phyloP scores from a whole-genome alignment of 495 filamentous ascomycete genomes.

The Penicillium canescens region DNA sequence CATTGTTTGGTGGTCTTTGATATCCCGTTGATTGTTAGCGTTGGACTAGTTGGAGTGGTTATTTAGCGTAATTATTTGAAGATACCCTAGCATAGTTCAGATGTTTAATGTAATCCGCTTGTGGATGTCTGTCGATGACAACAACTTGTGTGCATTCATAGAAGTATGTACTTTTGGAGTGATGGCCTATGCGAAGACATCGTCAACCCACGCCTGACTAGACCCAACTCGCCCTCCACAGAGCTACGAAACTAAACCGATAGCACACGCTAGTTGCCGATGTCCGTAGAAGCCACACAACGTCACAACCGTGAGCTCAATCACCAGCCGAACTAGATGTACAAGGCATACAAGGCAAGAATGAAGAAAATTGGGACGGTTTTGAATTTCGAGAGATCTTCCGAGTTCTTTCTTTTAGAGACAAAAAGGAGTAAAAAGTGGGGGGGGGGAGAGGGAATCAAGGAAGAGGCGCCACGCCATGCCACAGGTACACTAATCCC shows the following conservation, averaged over 20 bases:
- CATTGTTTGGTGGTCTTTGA: slow-evolving; percentile 30
- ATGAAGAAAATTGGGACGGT: slow-evolving; percentile 34
- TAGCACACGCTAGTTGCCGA: no score
- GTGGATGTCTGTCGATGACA: neutral
- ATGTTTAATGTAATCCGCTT: neutral
- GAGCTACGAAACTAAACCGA: no score
- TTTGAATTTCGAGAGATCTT: slow-evolving; percentile 47
- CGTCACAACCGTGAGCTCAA: slow-evolving; percentile 3
- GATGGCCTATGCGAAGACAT: no score
- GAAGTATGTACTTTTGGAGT: no score
- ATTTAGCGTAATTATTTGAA: slow-evolving; percentile 5
- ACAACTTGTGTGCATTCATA: no score
- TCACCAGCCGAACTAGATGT: neutral
- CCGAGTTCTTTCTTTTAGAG: slow-evolving; percentile 44
- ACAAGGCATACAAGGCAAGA: neutral
- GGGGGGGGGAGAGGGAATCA: slow-evolving; percentile 27
- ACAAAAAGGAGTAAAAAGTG: slow-evolving; percentile 32
- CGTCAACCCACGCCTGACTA: no score
- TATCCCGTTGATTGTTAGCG: slow-evolving; percentile 10
- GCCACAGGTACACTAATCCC: slow-evolving; percentile 44
- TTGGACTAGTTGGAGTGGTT: slow-evolving; percentile 3
- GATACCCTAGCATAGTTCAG: slow-evolving; percentile 20
- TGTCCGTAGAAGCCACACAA: neutral
- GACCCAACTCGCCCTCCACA: no score
- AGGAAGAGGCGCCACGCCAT: slow-evolving; percentile 42